Evolutionary conservation across 176 grass and related monocot species (phyloP).

Genomic region (Chloris gayana): DNA sequence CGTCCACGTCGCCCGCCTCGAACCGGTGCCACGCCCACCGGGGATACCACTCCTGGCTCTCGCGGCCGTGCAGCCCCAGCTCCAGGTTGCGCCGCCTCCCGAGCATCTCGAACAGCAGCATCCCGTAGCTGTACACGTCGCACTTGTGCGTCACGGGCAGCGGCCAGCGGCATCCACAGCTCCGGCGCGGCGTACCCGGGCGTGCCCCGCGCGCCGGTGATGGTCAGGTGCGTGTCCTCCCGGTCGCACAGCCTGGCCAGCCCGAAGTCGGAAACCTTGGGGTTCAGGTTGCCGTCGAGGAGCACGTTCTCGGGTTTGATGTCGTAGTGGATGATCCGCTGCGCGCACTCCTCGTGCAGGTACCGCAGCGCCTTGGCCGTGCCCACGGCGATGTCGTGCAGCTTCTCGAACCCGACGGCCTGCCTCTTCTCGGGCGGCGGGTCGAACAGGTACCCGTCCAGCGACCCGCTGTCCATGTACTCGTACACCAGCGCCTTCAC

Average conservation of each 20-base stretch:
- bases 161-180: constrained; percentile 78
- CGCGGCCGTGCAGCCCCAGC: constrained; percentile 30
- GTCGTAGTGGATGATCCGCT: constrained; percentile 73
- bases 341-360: constrained; percentile 70
- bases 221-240: constrained; percentile 56
- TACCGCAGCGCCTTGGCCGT: constrained; percentile 64
- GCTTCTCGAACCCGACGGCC: constrained; percentile 26
- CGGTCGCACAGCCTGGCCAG: constrained; percentile 61
- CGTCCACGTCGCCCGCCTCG: constrained; percentile 30
- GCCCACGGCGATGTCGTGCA: constrained; percentile 58
- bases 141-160: constrained; percentile 65
- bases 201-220: constrained; percentile 59
- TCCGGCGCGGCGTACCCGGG: constrained; percentile 75
- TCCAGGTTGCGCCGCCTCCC: constrained; percentile 66
- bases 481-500: constrained; percentile 75
- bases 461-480: constrained; percentile 66
- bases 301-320: constrained; percentile 81
- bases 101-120: constrained; percentile 65
- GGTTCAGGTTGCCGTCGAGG: constrained; percentile 33
- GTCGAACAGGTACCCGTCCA: constrained; percentile 53
- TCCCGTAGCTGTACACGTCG: constrained; percentile 81
- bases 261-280: constrained; percentile 78
- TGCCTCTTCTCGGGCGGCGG: background rate
- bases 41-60: constrained; percentile 80
- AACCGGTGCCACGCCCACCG: constrained; percentile 61